Evolutionary conservation across 139 green algal genomes (phyloP).

Genomic region (Coccomyxa sp.): DNA sequence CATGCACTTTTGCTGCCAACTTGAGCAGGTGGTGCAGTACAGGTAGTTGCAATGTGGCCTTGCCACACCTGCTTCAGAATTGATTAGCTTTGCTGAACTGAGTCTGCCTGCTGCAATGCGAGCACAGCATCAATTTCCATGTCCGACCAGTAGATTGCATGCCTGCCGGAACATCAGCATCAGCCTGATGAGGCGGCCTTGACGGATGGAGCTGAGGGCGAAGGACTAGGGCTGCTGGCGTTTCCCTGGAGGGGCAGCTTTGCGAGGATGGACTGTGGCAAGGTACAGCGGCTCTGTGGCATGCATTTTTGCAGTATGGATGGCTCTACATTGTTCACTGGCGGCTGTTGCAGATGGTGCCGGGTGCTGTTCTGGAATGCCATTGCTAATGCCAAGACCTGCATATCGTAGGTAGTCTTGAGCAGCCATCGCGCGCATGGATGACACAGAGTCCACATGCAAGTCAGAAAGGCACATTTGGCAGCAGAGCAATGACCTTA

Average conservation of each 20-base stretch:
- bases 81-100: too few relatives aligned
- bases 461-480: too few relatives aligned
- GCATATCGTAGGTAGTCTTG: too few relatives aligned
- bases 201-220: background rate
- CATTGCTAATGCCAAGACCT: slow-evolving; percentile 21
- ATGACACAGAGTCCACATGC: too few relatives aligned
- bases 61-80: too few relatives aligned
- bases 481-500: background rate
- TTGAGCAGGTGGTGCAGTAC: too few relatives aligned
- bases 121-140: background rate
- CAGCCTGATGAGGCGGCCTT: background rate
- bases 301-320: slow-evolving; percentile 12
- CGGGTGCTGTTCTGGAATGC: slow-evolving; percentile 20
- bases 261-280: background rate
- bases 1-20: too few relatives aligned
- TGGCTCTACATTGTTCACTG: slow-evolving; percentile 25
- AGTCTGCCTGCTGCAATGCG: too few relatives aligned
- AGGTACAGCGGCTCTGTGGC: slow-evolving; percentile 21
- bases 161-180: background rate
- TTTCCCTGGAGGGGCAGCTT: background rate
- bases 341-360: slow-evolving; percentile 19
- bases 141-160: slow-evolving; percentile 5
- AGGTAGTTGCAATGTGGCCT: too few relatives aligned
- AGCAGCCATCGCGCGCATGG: too few relatives aligned
- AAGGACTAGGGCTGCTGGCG: background rate